Evolutionary conservation across 164 flowering plant species (phyloP), one percentile per base, ranked within the genome.

Genomic region (Vitis rupestris): DNA sequence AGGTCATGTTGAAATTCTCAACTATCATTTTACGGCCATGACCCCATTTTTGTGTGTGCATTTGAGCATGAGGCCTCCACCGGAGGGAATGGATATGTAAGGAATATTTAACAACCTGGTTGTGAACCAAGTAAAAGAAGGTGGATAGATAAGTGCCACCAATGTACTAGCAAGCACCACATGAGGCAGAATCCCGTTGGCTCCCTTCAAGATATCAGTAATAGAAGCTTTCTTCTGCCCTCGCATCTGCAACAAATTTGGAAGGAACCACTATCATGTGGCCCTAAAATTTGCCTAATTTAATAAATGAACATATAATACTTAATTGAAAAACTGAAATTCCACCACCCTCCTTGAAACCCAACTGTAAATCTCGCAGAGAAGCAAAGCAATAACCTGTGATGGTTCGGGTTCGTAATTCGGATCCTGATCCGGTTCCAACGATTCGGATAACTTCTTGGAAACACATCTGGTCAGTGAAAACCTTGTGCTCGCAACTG

Each of bases 101-200:
- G 72, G 53, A 68, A 64, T 50, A 52, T 62, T 58, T 19, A 61
- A 56, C 37, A 59, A 91, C 99, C 94, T 95, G 90, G 66, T 91
- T 60, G 98, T 95, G 78, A 91, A 95, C 99, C 99, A 95, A 66
- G 96, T 87, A 82, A 95, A 95, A 71, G 99, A 95, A 68, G 97
- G 98, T 50, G 98, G 99, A 78, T 80, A 95, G 50, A 86, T 16
- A 67, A 95, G 93, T 76, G 99, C 99, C 87, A 92, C 54, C 65
- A 91, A 13, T 61, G 99, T 90, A 72, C 90, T 92, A 50, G 89
- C 93, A 67, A 95, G 78, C 59, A 91, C 93, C 58, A 91, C 89
- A 74, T 92, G 96, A 65, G 99, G 98, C 54, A 95, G 72, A 76
- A 90, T 66, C 50, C 96, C 83, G 76, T 90, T 95, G 67, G 97